These are phyloP conservation scores for Acrodontium crateriforme DNA, from an alignment of 2,329 filamentous ascomycete species.

Conservation along the genomic window DNA sequence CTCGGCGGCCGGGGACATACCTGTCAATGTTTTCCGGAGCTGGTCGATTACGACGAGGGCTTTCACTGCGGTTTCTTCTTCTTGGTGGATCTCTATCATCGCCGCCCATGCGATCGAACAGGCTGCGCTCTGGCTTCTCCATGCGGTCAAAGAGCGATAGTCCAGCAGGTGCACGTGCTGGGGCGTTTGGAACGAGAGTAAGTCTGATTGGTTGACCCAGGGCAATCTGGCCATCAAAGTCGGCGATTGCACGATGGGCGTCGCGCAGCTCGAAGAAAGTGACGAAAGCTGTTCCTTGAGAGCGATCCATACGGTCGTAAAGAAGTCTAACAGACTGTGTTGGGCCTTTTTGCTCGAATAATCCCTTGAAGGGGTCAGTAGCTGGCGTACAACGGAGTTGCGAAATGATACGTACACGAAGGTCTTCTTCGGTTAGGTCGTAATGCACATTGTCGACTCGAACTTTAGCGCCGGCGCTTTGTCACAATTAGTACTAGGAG, in stretches of 20 bases:
- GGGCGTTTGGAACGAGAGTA: conserved; percentile 49
- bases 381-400: not conserved
- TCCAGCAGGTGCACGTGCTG: conserved; percentile 20
- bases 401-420: conserved; percentile 45
- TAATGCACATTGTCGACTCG: conserved; percentile 87
- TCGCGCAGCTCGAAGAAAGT: conserved; percentile 61
- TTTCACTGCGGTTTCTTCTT: conserved; percentile 25
- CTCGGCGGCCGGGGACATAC: conserved; percentile 52
- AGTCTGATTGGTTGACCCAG: conserved; percentile 69
- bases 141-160: conserved; percentile 32
- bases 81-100: conserved; percentile 17
- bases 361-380: conserved; percentile 41
- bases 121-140: conserved; percentile 40
- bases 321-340: conserved; percentile 54
- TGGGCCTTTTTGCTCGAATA: conserved; percentile 67
- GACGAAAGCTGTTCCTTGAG: conserved; percentile 71
- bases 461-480: conserved; percentile 40
- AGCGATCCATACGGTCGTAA: conserved; percentile 81
- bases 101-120: conserved; percentile 47
- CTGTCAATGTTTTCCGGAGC: conserved; percentile 59
- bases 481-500: not conserved
- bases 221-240: conserved; percentile 83
- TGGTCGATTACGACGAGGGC: conserved; percentile 36
- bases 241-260: conserved; percentile 58
- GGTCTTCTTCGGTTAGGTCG: conserved; percentile 71